phyloP scores from a whole-genome alignment of 2,329 filamentous ascomycete genomes.

The Hymenoscyphus infarciens region DNA sequence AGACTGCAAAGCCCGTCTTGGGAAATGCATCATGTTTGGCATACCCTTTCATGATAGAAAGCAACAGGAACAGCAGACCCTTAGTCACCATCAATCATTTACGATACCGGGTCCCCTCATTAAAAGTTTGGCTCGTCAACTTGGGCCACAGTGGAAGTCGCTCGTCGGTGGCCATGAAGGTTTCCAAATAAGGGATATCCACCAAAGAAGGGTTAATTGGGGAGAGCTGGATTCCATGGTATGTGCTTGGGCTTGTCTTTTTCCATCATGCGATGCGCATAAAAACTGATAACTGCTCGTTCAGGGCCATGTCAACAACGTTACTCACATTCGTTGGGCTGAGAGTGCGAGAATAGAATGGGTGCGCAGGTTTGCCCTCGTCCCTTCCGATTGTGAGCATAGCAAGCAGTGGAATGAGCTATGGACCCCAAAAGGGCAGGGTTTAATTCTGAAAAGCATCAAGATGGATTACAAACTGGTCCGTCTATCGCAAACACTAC shows the following conservation, averaged over 20 bases:
- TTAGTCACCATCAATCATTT: too few relatives aligned
- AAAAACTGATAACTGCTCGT: neutral
- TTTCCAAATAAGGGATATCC: neutral
- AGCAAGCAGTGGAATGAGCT: constrained; percentile 64
- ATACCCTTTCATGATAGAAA: constrained; percentile 17
- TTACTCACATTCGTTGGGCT: constrained; percentile 77
- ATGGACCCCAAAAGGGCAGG: constrained; percentile 61
- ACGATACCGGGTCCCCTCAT: neutral
- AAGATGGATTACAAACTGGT: constrained; percentile 87
- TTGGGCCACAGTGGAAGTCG: neutral
- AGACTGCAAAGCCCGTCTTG: constrained; percentile 62
- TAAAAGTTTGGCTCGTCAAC: neutral
- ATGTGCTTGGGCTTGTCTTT: constrained; percentile 29
- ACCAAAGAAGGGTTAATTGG: constrained; percentile 69
- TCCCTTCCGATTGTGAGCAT: constrained; percentile 58
- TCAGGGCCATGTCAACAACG: constrained; percentile 79
- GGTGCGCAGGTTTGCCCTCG: constrained; percentile 66
- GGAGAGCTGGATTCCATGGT: constrained; percentile 75
- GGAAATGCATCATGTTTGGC: constrained; percentile 73
- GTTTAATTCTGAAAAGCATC: constrained; percentile 77
- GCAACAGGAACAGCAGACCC: neutral
- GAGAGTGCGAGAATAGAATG: constrained; percentile 80
- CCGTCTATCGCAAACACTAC: constrained; percentile 35
- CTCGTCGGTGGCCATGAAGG: neutral
- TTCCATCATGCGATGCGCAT: neutral